Evolutionary conservation across 805 yeast species (phyloP), one percentile per base, ranked within the genome.

Genomic region (Yamadazyma paraphyllophila): DNA sequence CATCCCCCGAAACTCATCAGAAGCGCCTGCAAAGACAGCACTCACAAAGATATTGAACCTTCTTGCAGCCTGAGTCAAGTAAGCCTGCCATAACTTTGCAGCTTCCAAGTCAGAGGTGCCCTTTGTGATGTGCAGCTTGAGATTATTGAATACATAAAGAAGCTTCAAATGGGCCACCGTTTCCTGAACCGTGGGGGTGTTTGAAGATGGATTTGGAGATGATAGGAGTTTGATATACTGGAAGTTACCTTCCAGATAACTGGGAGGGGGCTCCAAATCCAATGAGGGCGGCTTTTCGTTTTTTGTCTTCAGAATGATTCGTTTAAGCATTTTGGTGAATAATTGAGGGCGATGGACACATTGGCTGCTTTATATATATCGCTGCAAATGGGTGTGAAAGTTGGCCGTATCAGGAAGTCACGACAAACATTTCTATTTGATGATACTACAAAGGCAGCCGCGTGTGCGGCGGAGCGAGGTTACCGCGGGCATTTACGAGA

Each of bases 131-230:
- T 16, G 36, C 8, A 31, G 13, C 37, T 56, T 55, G 43, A 58
- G 46, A 3, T 45, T 50, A 13, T 38, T 44, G 39, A 61, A 59
- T 2, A 60, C 58, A 33, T 42, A 39, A 7, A 60, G 41, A n/a
- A 60, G 41, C 45, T 58, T 59, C 45, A 61, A 53, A 42, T 60
- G 65, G 6, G 55, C 49, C 8, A 55, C 43, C 5, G 50, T 45
- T 27, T 44, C 40, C 10, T 10, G 8, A 3, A 16, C 13, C 3
- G 24, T 39, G 17, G 42, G 42, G 31, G 31, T 4, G 13, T 3
- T 7, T n/a, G 31, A 29, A 6, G 11, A 5, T n/a, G 31, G 31
- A 7, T 29, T n/a, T 7, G 3, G 7, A n/a, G 7, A n/a, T 7
- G 31, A 11, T 29, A 29, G 7, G 31, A 29, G 11, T 7, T 29